Conservation (phyloP, 2,329 filamentous ascomycete genomes). For the Fusarium sp. region DNA sequence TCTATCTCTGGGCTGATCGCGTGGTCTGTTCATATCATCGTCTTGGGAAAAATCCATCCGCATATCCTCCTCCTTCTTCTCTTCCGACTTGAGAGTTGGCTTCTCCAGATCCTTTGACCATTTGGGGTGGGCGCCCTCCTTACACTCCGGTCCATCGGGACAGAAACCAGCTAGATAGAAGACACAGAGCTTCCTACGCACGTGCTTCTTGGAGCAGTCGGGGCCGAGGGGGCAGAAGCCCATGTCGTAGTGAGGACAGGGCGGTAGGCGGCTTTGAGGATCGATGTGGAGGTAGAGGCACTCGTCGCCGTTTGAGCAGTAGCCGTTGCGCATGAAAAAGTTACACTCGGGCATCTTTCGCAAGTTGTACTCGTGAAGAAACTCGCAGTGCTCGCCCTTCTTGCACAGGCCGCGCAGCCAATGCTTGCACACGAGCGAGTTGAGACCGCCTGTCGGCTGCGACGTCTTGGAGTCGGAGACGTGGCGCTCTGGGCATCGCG, state of each 20-base stretch:
- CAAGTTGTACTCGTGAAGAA: slow-evolving; percentile 98
- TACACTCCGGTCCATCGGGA: slow-evolving; percentile 80
- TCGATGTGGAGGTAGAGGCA: slow-evolving; percentile 94
- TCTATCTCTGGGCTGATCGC: slow-evolving; percentile 50
- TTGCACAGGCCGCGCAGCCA: slow-evolving; percentile 98
- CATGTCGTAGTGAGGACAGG: slow-evolving; percentile 91
- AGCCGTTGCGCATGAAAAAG: slow-evolving; percentile 92
- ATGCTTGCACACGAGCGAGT: slow-evolving; percentile 96
- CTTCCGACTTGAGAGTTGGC: slow-evolving; percentile 75
- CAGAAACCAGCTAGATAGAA: slow-evolving; percentile 96
- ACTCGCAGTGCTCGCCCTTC: slow-evolving; percentile 96
- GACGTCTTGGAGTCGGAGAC: slow-evolving; percentile 54
- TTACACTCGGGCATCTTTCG: slow-evolving; percentile 99
- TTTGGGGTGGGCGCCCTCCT: slow-evolving; percentile 82
- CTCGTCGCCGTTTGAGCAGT: slow-evolving; percentile 96
- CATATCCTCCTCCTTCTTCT: slow-evolving; percentile 65
- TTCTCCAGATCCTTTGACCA: slow-evolving; percentile 83
- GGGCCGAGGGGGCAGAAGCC: slow-evolving; percentile 95
- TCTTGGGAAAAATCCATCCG: slow-evolving; percentile 50
- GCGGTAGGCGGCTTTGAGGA: slow-evolving; percentile 79
- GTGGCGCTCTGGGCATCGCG: slow-evolving; percentile 88
- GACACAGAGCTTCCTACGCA: slow-evolving; percentile 80
- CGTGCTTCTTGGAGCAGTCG: slow-evolving; percentile 87
- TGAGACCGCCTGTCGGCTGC: slow-evolving; percentile 66
- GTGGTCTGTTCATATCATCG: slow-evolving; percentile 52